phyloP scores from a whole-genome alignment of 1,139 yeast species.

The Casaregolazyma suthepensis region DNA sequence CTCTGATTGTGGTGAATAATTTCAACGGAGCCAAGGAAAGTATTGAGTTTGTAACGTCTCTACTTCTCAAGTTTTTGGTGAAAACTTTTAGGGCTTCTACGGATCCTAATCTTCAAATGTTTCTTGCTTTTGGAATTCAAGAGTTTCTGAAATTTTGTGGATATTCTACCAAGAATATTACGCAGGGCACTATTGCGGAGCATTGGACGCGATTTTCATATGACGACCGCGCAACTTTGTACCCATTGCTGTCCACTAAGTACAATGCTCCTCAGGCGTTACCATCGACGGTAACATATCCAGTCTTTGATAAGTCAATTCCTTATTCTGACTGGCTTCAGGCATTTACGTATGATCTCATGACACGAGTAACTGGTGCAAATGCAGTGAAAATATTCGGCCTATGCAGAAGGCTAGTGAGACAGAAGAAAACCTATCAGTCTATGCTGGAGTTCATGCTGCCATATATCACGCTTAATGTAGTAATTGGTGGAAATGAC shows the following conservation, averaged over 20 bases:
- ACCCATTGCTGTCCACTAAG: conserved; percentile 68
- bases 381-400: conserved; percentile 50
- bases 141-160: conserved; percentile 67
- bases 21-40: conserved; percentile 60
- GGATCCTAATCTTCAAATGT: conserved; percentile 78
- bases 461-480: conserved; percentile 71
- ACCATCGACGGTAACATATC: conserved; percentile 35
- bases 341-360: conserved; percentile 57
- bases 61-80: conserved; percentile 64
- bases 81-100: conserved; percentile 86
- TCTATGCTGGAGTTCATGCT: conserved; percentile 65
- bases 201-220: conserved; percentile 63
- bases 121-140: conserved; percentile 86
- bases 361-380: conserved; percentile 40
- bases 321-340: conserved; percentile 61
- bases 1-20: conserved; percentile 50
- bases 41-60: conserved; percentile 54
- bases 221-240: conserved; percentile 65
- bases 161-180: conserved; percentile 33
- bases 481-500: conserved; percentile 49
- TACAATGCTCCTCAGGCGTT: conserved; percentile 50
- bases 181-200: conserved; percentile 7
- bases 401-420: conserved; percentile 61
- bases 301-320: conserved; percentile 41
- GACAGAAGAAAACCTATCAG: conserved; percentile 55